phyloP scores from a whole-genome alignment of 2,329 filamentous ascomycete species.

The Calonectria multiphialidica region DNA sequence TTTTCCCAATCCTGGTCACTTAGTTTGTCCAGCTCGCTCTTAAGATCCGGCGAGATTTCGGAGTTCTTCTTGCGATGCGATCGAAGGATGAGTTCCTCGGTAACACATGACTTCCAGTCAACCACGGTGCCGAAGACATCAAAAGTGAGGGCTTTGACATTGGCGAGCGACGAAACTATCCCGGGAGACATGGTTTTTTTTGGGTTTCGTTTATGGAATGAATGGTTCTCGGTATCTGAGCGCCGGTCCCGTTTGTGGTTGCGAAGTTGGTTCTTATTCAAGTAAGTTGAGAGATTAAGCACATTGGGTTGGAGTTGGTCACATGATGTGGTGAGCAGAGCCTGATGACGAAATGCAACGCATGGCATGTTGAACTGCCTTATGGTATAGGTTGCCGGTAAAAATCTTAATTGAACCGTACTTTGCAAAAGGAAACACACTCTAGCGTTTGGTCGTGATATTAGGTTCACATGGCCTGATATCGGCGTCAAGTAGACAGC shows the following conservation, averaged over 20 bases:
- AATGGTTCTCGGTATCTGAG: not conserved
- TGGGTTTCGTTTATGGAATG: no score
- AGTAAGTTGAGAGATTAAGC: not conserved
- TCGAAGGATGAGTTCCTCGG: slow-evolving; percentile 65
- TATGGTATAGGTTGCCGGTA: not conserved
- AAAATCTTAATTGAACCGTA: not conserved
- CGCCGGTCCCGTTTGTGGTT: not conserved
- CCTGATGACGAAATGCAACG: slow-evolving; percentile 17
- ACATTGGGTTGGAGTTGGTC: slow-evolving; percentile 17
- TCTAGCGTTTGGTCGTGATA: not conserved
- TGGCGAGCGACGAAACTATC: slow-evolving; percentile 40
- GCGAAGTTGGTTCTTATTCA: not conserved
- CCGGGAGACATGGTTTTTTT: slow-evolving; percentile 42
- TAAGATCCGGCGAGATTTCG: slow-evolving; percentile 60
- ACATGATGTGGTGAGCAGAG: slow-evolving; percentile 30
- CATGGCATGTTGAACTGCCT: not conserved
- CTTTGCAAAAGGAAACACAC: not conserved
- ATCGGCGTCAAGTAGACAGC: not conserved
- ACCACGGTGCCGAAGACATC: slow-evolving; percentile 87
- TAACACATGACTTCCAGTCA: slow-evolving; percentile 80
- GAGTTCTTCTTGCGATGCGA: slow-evolving; percentile 62
- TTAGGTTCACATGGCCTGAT: not conserved
- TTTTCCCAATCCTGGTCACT: slow-evolving; percentile 69
- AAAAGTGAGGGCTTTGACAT: slow-evolving; percentile 73
- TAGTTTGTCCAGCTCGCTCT: slow-evolving; percentile 62